Evolutionary conservation across 2,329 filamentous ascomycete genomes (phyloP).

Genomic region (Fusarium zealandicum): DNA sequence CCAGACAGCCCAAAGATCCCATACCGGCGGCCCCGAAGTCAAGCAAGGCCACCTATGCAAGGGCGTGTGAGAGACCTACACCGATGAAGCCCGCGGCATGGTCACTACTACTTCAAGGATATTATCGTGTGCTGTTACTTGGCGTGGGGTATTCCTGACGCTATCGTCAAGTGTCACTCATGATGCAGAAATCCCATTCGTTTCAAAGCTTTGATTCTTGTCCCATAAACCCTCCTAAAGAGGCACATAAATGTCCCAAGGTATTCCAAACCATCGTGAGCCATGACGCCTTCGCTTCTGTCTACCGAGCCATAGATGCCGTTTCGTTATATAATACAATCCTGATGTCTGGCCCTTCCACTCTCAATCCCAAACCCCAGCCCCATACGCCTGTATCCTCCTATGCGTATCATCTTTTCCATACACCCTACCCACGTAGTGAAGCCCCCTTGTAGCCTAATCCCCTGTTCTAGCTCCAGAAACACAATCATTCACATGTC

Average conservation of each 20-base stretch:
- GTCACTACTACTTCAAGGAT: too few relatives aligned
- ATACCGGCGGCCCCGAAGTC: conserved; percentile 12
- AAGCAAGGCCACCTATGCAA: conserved; percentile 1
- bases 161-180: neutral
- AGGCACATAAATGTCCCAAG: conserved; percentile 5
- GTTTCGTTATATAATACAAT: conserved; percentile 29
- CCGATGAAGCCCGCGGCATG: neutral
- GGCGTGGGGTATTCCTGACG: conserved; percentile 7
- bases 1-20: conserved; percentile 24
- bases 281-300: conserved; percentile 26
- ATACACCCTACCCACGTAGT: conserved; percentile 12
- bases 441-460: conserved; percentile 23
- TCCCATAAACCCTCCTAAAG: conserved; percentile 4
- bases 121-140: neutral
- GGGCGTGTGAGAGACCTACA: neutral
- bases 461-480: conserved; percentile 17
- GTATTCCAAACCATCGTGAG: conserved; percentile 13
- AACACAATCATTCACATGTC: conserved; percentile 27
- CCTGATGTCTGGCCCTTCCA: conserved; percentile 14
- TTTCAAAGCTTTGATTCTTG: conserved; percentile 5
- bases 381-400: conserved; percentile 2
- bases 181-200: neutral
- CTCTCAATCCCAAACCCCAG: conserved; percentile 19
- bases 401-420: neutral
- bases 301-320: conserved; percentile 30